Evolutionary conservation across 192 early-diverging fungal genomes (phyloP), one percentile per base, ranked within the genome.

Genomic region (Ambispora gerdemannii): DNA sequence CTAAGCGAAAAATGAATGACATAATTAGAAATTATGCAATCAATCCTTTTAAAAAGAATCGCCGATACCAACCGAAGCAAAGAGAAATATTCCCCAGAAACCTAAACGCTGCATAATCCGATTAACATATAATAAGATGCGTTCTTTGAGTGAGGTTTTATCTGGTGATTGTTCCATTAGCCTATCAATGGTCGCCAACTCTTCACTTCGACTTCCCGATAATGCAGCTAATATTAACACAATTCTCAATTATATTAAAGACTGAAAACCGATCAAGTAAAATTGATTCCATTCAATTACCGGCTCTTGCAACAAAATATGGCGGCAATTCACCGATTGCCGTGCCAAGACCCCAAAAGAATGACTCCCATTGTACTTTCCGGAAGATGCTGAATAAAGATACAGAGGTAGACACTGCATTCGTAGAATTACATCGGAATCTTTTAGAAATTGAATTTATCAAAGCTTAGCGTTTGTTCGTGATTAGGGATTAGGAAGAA

Each of bases 311-410:
- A 20, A 95, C 91, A 81, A 98, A 96, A 74, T 96, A 96, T 1
- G 96, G 96, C 15, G 95, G 96, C 24, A 98, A 75, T 76, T 98
- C 96, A 20, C 94, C 95, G 13, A 98, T 75, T 15, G 96, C 89
- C 0, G 95, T 97, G 34, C 95, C 95, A 34, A 90, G 74, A 20
- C 95, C 95, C 95, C 95, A 98, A 74, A 92, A 94, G 56, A 95
- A 90, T 55, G 85, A 87, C 63, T 95, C 93, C 71, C 80, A 79
- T 35, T 84, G 72, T 1, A 98, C 88, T 71, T 91, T 92, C 36
- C 75, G 50, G 49, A 86, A 84, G 15, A 98, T 90, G 2, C 76
- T 61, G 60, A 75, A 84, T 17, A 94, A 69, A 0, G 91, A 81
- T 24, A 89, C 71, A 0, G 74, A 30, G n/a, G 75, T 72, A 4